Conservation (phyloP, 176 grass and related monocot genomes). For the Aegilops bicornis region DNA sequence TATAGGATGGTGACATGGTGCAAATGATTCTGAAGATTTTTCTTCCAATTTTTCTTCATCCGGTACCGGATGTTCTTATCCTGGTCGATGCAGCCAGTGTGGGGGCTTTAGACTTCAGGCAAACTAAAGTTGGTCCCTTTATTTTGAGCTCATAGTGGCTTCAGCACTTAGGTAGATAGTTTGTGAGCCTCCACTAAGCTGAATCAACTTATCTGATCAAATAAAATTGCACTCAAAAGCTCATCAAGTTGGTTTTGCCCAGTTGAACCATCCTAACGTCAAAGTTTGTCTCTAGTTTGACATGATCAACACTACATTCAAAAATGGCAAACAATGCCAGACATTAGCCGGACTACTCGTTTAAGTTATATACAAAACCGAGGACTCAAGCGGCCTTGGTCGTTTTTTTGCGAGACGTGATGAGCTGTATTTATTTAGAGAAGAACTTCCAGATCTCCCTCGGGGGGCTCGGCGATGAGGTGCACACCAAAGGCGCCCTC, state of each 20-base stretch:
- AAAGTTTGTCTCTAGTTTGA: neutral
- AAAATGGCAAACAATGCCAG: too few species aligned
- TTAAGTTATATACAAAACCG: too few species aligned
- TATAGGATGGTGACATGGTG: conserved; percentile 24
- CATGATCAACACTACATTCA: too few species aligned
- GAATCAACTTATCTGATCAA: conserved; percentile 21
- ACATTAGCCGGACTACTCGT: too few species aligned
- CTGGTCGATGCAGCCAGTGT: neutral
- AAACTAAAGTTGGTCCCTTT: conserved; percentile 27
- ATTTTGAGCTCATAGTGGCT: conserved; percentile 22
- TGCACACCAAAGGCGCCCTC: too few species aligned
- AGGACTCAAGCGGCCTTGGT: too few species aligned
- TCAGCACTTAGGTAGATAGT: conserved; percentile 31
- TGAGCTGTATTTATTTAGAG: too few species aligned
- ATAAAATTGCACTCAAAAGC: conserved; percentile 25
- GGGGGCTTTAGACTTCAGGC: neutral
- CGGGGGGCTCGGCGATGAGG: too few species aligned
- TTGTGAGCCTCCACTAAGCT: conserved; percentile 39
- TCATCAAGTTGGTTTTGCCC: neutral
- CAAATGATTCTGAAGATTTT: conserved; percentile 20
- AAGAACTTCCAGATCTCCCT: too few species aligned
- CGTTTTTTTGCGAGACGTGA: too few species aligned
- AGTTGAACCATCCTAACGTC: conserved; percentile 4
- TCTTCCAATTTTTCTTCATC: neutral
- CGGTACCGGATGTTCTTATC: conserved; percentile 6